These are phyloP conservation scores for Colletotrichum sp. DNA, from an alignment of 2,329 filamentous ascomycete species.

Conservation along the genomic window DNA sequence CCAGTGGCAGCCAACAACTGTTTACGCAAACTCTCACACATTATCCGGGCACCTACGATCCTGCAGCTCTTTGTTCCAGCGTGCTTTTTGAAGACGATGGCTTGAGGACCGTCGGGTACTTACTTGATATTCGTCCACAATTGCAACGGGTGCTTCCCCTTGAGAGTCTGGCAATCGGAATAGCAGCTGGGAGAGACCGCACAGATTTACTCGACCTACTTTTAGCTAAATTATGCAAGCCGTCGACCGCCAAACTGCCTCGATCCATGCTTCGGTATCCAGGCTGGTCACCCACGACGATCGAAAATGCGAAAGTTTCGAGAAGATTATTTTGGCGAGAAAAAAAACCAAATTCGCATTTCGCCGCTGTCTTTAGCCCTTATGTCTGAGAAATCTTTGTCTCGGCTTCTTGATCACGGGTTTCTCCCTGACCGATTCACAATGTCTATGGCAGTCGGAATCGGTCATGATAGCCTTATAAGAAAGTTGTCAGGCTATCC, in stretches of 20 bases:
- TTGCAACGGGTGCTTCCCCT: not conserved
- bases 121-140: not conserved
- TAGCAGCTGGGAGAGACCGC: not conserved
- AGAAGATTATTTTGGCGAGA: too few relatives aligned
- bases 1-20: too few relatives aligned
- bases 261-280: too few relatives aligned
- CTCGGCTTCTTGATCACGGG: not conserved
- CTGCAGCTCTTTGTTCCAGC: not conserved
- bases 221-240: not conserved
- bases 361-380: not conserved
- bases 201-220: not conserved
- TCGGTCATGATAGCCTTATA: too few relatives aligned
- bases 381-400: not conserved
- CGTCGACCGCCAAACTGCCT: not conserved
- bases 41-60: not conserved
- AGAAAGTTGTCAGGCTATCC: not conserved
- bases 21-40: not conserved
- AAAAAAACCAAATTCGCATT: too few relatives aligned
- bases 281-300: too few relatives aligned
- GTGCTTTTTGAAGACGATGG: not conserved
- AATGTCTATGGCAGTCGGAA: not conserved
- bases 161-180: not conserved
- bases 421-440: not conserved
- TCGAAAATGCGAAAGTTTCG: too few relatives aligned
- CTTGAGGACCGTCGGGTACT: not conserved